Percentiles rank a stretch among this genome's conserved stretches.
phyloP scores from a whole-genome alignment of 1,284 basidiomycete species.

The Earliella scabrosa region DNA sequence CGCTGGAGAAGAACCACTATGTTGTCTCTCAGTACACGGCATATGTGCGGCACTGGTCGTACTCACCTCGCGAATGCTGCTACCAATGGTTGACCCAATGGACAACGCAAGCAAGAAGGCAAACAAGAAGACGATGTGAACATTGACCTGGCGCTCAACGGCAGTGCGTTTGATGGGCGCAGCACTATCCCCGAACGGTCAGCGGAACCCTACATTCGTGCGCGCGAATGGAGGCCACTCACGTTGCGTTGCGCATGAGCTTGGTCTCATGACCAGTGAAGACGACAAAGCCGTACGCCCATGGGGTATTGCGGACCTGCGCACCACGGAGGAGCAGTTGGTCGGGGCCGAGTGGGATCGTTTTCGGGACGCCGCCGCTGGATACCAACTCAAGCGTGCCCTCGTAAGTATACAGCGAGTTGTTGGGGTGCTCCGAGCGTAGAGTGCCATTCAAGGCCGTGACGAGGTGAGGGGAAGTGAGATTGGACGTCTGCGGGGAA shows the following conservation, averaged over 20 bases:
- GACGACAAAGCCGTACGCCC: constrained; percentile 94
- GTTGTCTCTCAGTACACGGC: neutral
- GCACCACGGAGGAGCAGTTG: constrained; percentile 95
- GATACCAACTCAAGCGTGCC: constrained; percentile 75
- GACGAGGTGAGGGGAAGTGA: constrained; percentile 82
- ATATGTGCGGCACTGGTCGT: neutral
- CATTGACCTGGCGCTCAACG: constrained; percentile 95
- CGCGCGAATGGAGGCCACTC: constrained; percentile 38
- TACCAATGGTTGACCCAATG: constrained; percentile 90
- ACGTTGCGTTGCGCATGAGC: constrained; percentile 96
- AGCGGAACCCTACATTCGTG: neutral
- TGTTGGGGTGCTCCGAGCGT: constrained; percentile 96
- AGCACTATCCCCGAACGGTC: constrained; percentile 53
- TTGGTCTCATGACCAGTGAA: constrained; percentile 99
- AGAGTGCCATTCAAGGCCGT: constrained; percentile 81
- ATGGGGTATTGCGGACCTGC: constrained; percentile 95
- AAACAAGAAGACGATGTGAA: constrained; percentile 97
- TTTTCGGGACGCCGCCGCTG: constrained; percentile 65
- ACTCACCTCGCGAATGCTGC: constrained; percentile 76
- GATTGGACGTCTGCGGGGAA: constrained; percentile 76
- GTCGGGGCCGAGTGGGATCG: constrained; percentile 92
- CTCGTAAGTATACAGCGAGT: constrained; percentile 97
- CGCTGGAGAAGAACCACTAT: constrained; percentile 81
- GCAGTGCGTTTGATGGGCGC: constrained; percentile 97
- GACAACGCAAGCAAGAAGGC: constrained; percentile 87